phyloP scores from a whole-genome alignment of 1,139 yeast species.

The Geotrichum europaeum region DNA sequence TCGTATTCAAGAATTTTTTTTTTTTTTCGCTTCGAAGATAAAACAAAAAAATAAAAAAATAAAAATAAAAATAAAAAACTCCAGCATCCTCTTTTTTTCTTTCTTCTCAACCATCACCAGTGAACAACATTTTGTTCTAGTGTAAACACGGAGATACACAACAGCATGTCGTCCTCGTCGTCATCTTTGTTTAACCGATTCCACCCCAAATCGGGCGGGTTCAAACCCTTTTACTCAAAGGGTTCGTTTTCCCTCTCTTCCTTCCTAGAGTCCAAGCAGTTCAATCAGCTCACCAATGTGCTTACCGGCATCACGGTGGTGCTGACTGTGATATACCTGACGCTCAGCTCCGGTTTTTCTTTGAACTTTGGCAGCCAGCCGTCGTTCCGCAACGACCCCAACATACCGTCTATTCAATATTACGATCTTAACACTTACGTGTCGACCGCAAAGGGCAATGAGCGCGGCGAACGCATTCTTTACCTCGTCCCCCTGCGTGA shows the following conservation, averaged over 20 bases:
- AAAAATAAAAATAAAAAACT: too few relatives aligned
- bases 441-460: conserved; percentile 54
- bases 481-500: conserved; percentile 64
- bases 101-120: neutral
- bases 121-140: neutral
- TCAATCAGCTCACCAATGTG: neutral
- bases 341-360: neutral
- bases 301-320: neutral
- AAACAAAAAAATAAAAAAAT: too few relatives aligned
- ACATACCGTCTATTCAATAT: conserved; percentile 42
- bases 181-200: neutral
- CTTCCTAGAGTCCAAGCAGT: neutral
- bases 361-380: conserved; percentile 1
- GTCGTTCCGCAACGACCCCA: conserved; percentile 27
- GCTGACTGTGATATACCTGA: neutral
- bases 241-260: neutral
- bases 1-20: neutral
- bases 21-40: neutral
- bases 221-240: neutral
- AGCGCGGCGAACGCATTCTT: conserved; percentile 50
- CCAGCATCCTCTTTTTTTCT: neutral
- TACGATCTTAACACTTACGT: conserved; percentile 49
- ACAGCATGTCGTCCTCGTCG: neutral
- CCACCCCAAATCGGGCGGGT: neutral
- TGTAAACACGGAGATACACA: neutral